Percentiles rank a stretch among this genome's conserved stretches.
phyloP scores from a whole-genome alignment of 495 filamentous ascomycete species.

The Annulohypoxylon moriforme region DNA sequence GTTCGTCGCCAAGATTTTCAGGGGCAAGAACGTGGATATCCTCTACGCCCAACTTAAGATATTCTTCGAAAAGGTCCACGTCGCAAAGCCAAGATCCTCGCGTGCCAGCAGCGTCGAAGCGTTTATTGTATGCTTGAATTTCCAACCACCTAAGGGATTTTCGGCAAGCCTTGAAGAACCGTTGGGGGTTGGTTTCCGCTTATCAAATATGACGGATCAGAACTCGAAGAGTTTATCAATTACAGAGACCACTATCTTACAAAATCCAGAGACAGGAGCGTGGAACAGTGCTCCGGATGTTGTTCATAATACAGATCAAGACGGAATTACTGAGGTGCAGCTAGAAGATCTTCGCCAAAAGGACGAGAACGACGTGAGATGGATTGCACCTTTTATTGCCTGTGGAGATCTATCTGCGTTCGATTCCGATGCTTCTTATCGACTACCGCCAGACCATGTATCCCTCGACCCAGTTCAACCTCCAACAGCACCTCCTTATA shows the following conservation, averaged over 20 bases:
- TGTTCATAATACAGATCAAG: slow-evolving; percentile 49
- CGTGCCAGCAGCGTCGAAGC: slow-evolving; percentile 95
- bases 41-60: slow-evolving; percentile 91
- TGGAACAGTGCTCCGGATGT: slow-evolving; percentile 49
- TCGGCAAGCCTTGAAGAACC: slow-evolving; percentile 75
- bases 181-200: slow-evolving; percentile 65
- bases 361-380: slow-evolving; percentile 65
- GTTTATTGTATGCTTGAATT: slow-evolving; percentile 94
- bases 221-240: slow-evolving; percentile 51
- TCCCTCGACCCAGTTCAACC: slow-evolving; percentile 95
- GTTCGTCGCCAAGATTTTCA: slow-evolving; percentile 98
- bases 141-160: slow-evolving; percentile 71
- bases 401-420: slow-evolving; percentile 95
- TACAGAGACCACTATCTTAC: slow-evolving; percentile 52
- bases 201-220: slow-evolving; percentile 58
- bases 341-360: slow-evolving; percentile 58
- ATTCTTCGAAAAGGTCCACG: slow-evolving; percentile 86
- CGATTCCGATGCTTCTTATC: slow-evolving; percentile 94
- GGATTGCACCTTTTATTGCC: slow-evolving; percentile 94
- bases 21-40: slow-evolving; percentile 90
- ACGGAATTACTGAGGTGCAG: slow-evolving; percentile 73
- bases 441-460: slow-evolving; percentile 77
- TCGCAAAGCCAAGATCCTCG: slow-evolving; percentile 92
- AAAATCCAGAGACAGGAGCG: slow-evolving; percentile 54
- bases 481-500: slow-evolving; percentile 95